These are phyloP conservation scores for Heliocybe sulcata DNA, from an alignment of 1,284 basidiomycete species.

Conservation along the genomic window DNA sequence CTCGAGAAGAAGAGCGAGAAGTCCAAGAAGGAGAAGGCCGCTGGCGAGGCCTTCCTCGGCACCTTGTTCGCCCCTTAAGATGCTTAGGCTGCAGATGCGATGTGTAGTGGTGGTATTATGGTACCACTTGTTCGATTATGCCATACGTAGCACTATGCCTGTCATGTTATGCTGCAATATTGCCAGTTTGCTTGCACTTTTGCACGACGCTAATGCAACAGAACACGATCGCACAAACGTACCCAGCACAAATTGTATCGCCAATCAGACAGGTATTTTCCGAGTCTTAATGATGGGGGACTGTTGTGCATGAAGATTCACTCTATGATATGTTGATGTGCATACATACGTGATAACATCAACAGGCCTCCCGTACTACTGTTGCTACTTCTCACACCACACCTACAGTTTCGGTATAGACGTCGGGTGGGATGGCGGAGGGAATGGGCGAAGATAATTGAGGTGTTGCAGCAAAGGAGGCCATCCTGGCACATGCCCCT, in stretches of 20 bases:
- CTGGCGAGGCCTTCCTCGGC: slow-evolving; percentile 82
- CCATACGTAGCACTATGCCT: background rate
- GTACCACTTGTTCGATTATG: background rate
- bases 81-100: background rate
- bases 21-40: slow-evolving; percentile 51
- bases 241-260: no score
- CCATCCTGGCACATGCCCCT: background rate
- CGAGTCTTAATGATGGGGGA: no score
- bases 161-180: background rate
- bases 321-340: no score
- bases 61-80: slow-evolving; percentile 82
- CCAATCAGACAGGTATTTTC: no score
- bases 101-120: background rate
- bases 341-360: no score
- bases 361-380: no score
- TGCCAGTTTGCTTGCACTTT: background rate
- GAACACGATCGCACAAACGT: no score
- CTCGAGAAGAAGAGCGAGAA: slow-evolving; percentile 66
- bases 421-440: background rate
- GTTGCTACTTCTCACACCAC: no score
- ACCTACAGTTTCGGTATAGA: background rate
- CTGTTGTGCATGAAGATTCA: no score
- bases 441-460: background rate
- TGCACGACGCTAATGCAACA: background rate
- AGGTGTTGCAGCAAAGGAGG: background rate